Conservation (phyloP, 2,329 filamentous ascomycete species). For the Fusarium coffeatum region DNA sequence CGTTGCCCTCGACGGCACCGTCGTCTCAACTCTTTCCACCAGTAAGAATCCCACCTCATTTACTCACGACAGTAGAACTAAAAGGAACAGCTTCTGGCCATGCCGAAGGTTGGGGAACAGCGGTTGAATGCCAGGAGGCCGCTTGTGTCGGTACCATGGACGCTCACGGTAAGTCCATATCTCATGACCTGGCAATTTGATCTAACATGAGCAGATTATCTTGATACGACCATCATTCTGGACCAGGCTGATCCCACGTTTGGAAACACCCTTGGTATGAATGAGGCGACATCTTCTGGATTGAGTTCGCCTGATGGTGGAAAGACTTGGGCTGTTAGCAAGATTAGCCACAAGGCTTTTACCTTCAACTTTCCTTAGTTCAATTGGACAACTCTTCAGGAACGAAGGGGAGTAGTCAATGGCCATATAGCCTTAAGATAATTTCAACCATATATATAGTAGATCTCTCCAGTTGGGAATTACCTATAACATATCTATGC, state of each 20-base stretch:
- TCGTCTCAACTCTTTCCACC: slow-evolving; percentile 27
- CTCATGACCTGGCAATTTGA: rapidly evolving
- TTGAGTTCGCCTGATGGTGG: slow-evolving; percentile 28
- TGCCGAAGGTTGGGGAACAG: slow-evolving; percentile 33
- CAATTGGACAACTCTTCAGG: too few relatives aligned
- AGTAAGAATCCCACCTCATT: background rate
- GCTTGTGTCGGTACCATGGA: slow-evolving; percentile 24
- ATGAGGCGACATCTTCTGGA: slow-evolving; percentile 24
- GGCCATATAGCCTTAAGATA: too few relatives aligned
- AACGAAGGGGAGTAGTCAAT: too few relatives aligned
- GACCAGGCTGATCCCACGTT: slow-evolving; percentile 20
- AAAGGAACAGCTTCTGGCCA: slow-evolving; percentile 17
- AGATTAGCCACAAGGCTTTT: slow-evolving; percentile 30
- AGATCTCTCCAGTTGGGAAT: too few relatives aligned
- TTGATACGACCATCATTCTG: slow-evolving; percentile 24
- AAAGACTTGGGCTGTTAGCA: slow-evolving; percentile 27
- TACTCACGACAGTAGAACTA: rapidly evolving
- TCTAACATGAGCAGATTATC: slow-evolving; percentile 20
- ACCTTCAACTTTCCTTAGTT: slow-evolving; percentile 17
- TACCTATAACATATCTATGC: slow-evolving; percentile 2
- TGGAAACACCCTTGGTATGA: slow-evolving; percentile 16
- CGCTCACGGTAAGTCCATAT: slow-evolving; percentile 13
- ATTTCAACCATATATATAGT: too few relatives aligned
- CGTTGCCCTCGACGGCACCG: slow-evolving; percentile 1
- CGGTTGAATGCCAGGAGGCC: slow-evolving; percentile 35